Base-by-base conservation (phyloP, 345 rosid species). In the Zanthoxylum bungeanum region DNA sequence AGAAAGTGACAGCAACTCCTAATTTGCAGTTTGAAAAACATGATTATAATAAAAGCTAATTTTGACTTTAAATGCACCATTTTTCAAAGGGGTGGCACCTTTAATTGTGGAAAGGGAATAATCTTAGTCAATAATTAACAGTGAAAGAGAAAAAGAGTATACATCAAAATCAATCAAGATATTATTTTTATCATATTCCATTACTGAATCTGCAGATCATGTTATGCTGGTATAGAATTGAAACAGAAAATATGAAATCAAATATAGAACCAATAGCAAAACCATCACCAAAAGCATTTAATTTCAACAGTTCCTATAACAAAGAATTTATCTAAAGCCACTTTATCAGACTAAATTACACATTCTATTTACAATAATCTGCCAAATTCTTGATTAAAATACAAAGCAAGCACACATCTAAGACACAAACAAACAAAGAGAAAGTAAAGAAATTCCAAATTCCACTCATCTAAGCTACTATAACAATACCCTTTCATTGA, bases 21-120 rank as follows among this genome's bases (percentile, higher is more conserved):
- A 4, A 19, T 42, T 57, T 28, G 30, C 27, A 19, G 40, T 69
- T 57, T 57, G 65, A 69, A 69, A 69, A 69, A 14, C 40, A 42
- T 30, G 73, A 58, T 31, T 4, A 19, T 53, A 65, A 14, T 39
- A 30, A 9, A 27, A 62, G 51, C 73, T 24, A 77, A 76, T 67
- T 72, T 72, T 68, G 73, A 77, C 70, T 72, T 72, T 39, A 56
- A n/a, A 53, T 4, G 62, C 34, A 68, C 19, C 42, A 66, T 12
- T 65, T n/a, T 27, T 60, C 3, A 21, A 37, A 28, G 46, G 34
- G 51, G 1, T 69, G 66, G n/a, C 55, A 9, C 64, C 30, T 34
- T 49, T 22, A 69, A 5, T 28, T 5, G 19, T 55, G 25, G 53
- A 21, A 19, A 57, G 12, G 34, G 25, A 44, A 25, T 68, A 17